Percentiles rank a stretch among this genome's conserved stretches.
Conservation (phyloP, 2,329 filamentous ascomycete genomes). For the Drechslerella dactyloides region DNA sequence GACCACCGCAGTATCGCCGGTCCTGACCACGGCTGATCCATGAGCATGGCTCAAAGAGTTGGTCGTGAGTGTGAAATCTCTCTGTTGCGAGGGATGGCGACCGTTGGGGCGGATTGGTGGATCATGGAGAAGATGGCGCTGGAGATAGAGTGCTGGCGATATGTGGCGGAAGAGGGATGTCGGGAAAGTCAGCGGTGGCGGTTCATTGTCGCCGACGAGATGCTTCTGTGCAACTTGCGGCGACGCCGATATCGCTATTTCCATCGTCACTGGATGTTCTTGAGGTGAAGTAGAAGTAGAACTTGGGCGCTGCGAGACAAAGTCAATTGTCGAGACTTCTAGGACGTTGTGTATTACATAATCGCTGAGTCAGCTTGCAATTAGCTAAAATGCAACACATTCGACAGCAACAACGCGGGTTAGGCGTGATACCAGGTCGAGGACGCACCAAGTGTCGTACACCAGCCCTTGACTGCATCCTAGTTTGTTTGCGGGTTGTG, state of each 20-base stretch:
- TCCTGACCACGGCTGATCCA: slow-evolving; percentile 84
- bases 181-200: slow-evolving; percentile 59
- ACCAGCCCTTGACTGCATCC: too few relatives aligned
- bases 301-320: background rate
- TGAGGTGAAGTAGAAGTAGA: background rate
- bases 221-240: background rate
- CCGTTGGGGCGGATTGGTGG: slow-evolving; percentile 79
- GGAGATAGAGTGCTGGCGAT: slow-evolving; percentile 85
- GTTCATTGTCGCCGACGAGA: background rate
- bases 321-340: background rate
- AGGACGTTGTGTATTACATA: too few relatives aligned
- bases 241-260: slow-evolving; percentile 2
- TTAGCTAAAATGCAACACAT: too few relatives aligned
- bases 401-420: too few relatives aligned
- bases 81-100: slow-evolving; percentile 72
- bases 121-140: slow-evolving; percentile 74
- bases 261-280: background rate
- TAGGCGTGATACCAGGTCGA: too few relatives aligned
- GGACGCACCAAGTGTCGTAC: too few relatives aligned
- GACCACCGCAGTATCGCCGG: slow-evolving; percentile 91
- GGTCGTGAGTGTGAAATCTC: slow-evolving; percentile 76
- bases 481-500: too few relatives aligned
- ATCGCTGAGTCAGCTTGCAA: too few relatives aligned
- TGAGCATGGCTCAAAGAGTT: slow-evolving; percentile 87
- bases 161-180: slow-evolving; percentile 84